A percentile compares a stretch with the other conserved stretches of the same genome.
phyloP scores from a whole-genome alignment of 805 yeast genomes.

The Lipomyces oligophaga region DNA sequence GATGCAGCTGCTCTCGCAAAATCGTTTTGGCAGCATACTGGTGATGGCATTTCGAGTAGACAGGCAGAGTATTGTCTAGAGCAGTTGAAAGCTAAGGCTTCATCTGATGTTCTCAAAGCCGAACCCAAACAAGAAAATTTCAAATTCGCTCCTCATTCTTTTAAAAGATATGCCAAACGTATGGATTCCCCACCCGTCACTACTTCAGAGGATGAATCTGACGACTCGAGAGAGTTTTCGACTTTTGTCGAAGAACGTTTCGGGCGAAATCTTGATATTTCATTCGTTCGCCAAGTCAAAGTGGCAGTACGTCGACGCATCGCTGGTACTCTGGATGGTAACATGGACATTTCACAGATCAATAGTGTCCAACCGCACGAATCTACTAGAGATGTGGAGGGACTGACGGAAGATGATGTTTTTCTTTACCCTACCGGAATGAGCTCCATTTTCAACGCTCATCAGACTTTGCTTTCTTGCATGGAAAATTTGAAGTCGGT shows the following conservation, averaged over 20 bases:
- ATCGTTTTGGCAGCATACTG: slow-evolving; percentile 94
- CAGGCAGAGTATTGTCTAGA: slow-evolving; percentile 77
- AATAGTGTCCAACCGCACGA: slow-evolving; percentile 15
- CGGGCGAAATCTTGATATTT: slow-evolving; percentile 81
- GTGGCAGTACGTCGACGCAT: slow-evolving; percentile 69
- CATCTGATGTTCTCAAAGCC: neutral
- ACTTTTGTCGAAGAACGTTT: slow-evolving; percentile 69
- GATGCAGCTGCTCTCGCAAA: slow-evolving; percentile 62
- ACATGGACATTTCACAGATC: slow-evolving; percentile 33
- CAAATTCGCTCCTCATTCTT: slow-evolving; percentile 14
- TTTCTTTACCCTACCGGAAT: slow-evolving; percentile 86
- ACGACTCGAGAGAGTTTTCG: slow-evolving; percentile 24
- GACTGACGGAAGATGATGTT: slow-evolving; percentile 59
- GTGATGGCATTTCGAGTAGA: slow-evolving; percentile 93
- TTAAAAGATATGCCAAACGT: slow-evolving; percentile 24
- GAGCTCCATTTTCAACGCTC: slow-evolving; percentile 85
- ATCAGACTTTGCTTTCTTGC: slow-evolving; percentile 41
- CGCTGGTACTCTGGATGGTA: slow-evolving; percentile 54
- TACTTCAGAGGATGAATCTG: slow-evolving; percentile 23
- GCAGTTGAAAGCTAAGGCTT: slow-evolving; percentile 22
- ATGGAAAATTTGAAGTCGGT: slow-evolving; percentile 55
- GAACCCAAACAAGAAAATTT: slow-evolving; percentile 16
- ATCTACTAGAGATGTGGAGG: slow-evolving; percentile 27
- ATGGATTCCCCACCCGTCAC: slow-evolving; percentile 2
- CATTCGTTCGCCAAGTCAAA: slow-evolving; percentile 73